Evolutionary conservation across 2,329 filamentous ascomycete genomes (phyloP), one percentile per base, ranked within the genome.

Genomic region (Fusarium drepaniforme): DNA sequence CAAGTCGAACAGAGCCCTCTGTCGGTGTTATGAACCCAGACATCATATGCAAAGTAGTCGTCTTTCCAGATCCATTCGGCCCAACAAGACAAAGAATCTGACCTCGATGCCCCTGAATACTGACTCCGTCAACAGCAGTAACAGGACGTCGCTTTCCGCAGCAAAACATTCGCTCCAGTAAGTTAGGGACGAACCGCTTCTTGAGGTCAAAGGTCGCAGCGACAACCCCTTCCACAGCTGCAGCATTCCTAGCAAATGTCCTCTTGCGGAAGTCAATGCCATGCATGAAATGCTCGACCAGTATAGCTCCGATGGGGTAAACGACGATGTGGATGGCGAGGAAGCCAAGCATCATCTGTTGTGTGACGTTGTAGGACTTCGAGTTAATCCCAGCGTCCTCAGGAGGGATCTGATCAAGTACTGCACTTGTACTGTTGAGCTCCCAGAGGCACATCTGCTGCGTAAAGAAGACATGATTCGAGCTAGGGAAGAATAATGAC

Each of bases 41-140:
- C 59, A 94, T 90, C 71, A 91, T 89, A 64, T 93, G 90, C 11
- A 94, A 84, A 0, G 91, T 93, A 0, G 93, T 94, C 2, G 90
- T 92, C 78, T 94, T 94, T 16, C 93, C 93, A 57, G 88, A 91
- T 8, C 92, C 92, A 77, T 94, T 94, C 2, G 91, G 91, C 16
- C 92, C 93, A 0, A 94, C 85, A 0, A 94, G 83, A 6, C 92
- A 89, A 83, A 93, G 85, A 67, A 94, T 90, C 75, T 93, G 87
- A 21, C 91, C 87, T 79, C 88, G 85, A 46, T 88, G 85, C 9
- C 90, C 90, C 21, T 88, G 83, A 21, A 94, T 85, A 68, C 85
- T 88, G 49, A 94, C 83, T 35, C 89, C 83, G 69, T 93, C 85
- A 4, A 94, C 91, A 0, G 92, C 92, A 13, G 75, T 72, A n/a